Evolutionary conservation across 78 protist genomes (phyloP), one percentile per base, ranked within the genome.

Genomic region (Dictyostelium intermedium): DNA sequence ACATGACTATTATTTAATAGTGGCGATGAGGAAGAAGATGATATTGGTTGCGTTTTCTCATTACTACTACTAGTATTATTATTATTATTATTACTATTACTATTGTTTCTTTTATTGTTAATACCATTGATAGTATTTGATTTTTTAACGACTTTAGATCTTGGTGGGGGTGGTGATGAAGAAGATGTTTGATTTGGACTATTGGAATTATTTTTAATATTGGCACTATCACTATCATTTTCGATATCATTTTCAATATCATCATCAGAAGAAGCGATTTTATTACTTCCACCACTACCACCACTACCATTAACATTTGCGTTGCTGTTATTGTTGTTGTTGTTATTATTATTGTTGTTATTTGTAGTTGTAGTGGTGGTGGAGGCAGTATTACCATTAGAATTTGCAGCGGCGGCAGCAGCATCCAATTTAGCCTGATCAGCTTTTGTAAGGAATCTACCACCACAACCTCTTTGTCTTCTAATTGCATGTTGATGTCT

Each of bases 401-500:
- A 1, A 30, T 78, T 14, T 3, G 63, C 50, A 4, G 30, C 63
- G 9, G 61, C 91, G 35, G 39, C 41, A 41, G 30, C 30, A 11
- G 60, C 50, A 7, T 85, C 91, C 43, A 69, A 41, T 43, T 41
- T 85, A 3, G 50, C 32, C 13, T 47, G 53, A 14, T 74, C 93
- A 13, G 66, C 82, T 27, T 76, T 82, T 39, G 93, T 93, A 6
- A 91, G 34, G 34, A 97, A 97, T 35, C 97, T 79, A 23, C 98
- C 98, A 20, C 97, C 97, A 39, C 41, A 73, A n/a, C 98, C 98
- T 63, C 98, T 96, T 25, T 14, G 69, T 73, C 98, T 82, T 50
- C 91, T 76, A 84, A 96, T 53, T 8, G 98, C 98, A 41, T 97
- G 98, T 91, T 96, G 94, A 76, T 97, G 98, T 43, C 98, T 73